phyloP scores from a whole-genome alignment of 306 rosid genomes.

The Arachis stenosperma region DNA sequence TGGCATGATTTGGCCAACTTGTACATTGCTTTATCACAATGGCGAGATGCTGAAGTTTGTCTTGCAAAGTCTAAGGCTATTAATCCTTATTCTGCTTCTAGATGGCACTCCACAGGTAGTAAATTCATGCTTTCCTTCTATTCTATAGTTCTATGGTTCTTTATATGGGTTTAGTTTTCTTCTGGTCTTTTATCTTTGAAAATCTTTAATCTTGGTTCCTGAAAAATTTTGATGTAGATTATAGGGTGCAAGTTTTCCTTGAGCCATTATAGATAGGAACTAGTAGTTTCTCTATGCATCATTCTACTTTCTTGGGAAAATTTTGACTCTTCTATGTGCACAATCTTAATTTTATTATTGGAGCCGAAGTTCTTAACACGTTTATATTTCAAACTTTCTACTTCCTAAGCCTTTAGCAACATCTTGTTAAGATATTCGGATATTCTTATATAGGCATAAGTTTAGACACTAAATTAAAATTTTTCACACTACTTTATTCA shows the following conservation, averaged over 20 bases:
- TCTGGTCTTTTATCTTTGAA: background rate
- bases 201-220: constrained; percentile 9
- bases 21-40: constrained; percentile 68
- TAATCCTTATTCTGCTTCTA: constrained; percentile 85
- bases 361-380: background rate
- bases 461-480: too few relatives aligned
- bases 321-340: too few relatives aligned
- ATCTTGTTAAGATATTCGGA: background rate
- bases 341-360: too few relatives aligned
- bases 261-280: too few relatives aligned
- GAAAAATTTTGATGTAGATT: constrained; percentile 1
- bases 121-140: constrained; percentile 18
- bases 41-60: constrained; percentile 90
- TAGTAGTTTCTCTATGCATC: too few relatives aligned
- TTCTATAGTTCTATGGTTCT: background rate
- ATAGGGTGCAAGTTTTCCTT: background rate
- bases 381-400: background rate
- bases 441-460: too few relatives aligned
- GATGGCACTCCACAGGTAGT: constrained; percentile 92
- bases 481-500: too few relatives aligned
- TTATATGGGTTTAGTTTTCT: background rate
- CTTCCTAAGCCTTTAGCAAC: background rate
- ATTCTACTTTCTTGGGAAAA: background rate
- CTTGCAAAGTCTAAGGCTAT: constrained; percentile 76
- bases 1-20: constrained; percentile 88